Percentiles rank a stretch among this genome's conserved stretches.
Evolutionary conservation across 2,329 filamentous ascomycete genomes (phyloP).

Genomic region (Hymenoscyphus scutula): DNA sequence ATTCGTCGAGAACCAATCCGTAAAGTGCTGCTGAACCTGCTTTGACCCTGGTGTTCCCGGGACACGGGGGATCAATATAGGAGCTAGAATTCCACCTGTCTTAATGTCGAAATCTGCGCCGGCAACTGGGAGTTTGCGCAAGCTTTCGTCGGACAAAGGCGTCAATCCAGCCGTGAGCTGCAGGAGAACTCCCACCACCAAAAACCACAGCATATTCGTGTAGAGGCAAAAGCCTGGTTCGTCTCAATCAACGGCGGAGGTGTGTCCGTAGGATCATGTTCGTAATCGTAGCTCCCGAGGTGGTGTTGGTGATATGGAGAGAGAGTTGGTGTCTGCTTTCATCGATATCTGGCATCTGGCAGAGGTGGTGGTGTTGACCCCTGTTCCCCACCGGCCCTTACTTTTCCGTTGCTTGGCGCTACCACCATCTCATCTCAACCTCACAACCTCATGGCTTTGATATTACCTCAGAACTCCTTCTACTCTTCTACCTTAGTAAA

Average conservation of each 20-base stretch:
- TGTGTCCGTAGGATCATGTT: conserved; percentile 22
- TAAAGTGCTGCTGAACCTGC: conserved; percentile 76
- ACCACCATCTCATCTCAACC: background rate
- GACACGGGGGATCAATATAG: conserved; percentile 84
- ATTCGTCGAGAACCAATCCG: conserved; percentile 71
- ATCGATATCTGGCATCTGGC: conserved; percentile 1
- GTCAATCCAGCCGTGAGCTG: conserved; percentile 30
- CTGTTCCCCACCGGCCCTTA: background rate
- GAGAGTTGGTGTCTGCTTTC: background rate
- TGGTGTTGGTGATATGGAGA: background rate
- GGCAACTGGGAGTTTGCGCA: conserved; percentile 69
- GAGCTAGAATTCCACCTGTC: conserved; percentile 72
- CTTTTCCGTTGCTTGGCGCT: too few relatives aligned
- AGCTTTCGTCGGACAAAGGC: conserved; percentile 69
- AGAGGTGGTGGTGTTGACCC: background rate
- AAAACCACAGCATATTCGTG: conserved; percentile 23
- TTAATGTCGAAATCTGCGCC: conserved; percentile 76
- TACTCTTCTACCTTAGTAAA: background rate
- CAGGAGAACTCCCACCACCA: conserved; percentile 20
- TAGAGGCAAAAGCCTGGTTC: conserved; percentile 24
- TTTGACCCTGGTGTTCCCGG: conserved; percentile 77
- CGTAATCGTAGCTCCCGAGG: background rate
- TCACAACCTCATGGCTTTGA: background rate
- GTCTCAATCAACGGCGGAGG: conserved; percentile 21
- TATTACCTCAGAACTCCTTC: background rate